phyloP scores from a whole-genome alignment of 331 rosid genomes.

The Cucumis variabilis region DNA sequence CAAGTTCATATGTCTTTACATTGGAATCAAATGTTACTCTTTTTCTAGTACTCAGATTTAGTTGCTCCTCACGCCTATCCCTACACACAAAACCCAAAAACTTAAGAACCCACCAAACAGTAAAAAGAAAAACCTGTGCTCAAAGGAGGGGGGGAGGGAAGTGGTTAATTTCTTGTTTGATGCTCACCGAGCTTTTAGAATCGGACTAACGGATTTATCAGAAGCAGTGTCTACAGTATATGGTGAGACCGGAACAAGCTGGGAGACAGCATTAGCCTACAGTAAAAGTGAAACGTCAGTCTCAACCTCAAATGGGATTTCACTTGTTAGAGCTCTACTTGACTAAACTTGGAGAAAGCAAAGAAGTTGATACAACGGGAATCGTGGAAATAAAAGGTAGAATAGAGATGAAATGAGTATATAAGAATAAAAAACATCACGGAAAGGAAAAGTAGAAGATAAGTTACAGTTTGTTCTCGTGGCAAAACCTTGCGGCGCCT shows the following conservation, averaged over 20 bases:
- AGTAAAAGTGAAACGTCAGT: constrained; percentile 28
- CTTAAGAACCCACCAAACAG: not conserved
- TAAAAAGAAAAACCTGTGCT: not conserved
- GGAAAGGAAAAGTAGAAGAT: not conserved
- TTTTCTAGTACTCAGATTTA: constrained; percentile 61
- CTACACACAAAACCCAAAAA: constrained; percentile 17
- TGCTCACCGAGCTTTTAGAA: constrained; percentile 52
- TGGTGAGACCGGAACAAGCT: constrained; percentile 48
- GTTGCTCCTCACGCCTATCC: constrained; percentile 36
- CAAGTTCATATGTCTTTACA: constrained; percentile 77
- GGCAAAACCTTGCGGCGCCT: constrained; percentile 53
- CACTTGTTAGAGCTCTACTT: not conserved
- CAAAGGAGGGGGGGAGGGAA: not conserved
- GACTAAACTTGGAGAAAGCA: not conserved
- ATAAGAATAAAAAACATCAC: not conserved
- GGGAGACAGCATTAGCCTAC: constrained; percentile 54
- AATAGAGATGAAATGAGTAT: not conserved
- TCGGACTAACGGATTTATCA: constrained; percentile 39
- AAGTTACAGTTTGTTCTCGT: constrained; percentile 47
- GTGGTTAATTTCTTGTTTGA: not conserved
- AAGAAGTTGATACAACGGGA: not conserved
- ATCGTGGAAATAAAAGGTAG: not conserved
- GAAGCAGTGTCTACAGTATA: constrained; percentile 44
- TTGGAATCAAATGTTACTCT: constrained; percentile 84
- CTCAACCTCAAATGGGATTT: not conserved